A percentile compares a stretch with the other conserved stretches of the same genome.
phyloP scores from a whole-genome alignment of 495 filamentous ascomycete genomes.

The Gamarada debralockiae region DNA sequence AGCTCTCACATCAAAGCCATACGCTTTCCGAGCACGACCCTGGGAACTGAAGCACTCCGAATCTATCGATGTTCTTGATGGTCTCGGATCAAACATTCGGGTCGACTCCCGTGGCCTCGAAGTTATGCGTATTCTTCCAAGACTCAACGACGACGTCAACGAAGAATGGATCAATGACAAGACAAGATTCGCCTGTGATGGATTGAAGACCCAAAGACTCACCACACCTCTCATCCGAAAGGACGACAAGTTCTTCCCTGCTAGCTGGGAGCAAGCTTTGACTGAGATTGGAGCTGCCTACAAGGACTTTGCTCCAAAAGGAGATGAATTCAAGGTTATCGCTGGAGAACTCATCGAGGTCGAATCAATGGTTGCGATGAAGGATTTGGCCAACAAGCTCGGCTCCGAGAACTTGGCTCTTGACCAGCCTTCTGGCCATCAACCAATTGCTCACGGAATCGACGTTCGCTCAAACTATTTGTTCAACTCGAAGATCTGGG shows the following conservation, averaged over 20 bases:
- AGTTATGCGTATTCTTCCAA: slow-evolving; percentile 89
- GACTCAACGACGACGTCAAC: slow-evolving; percentile 95
- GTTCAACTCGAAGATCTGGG: slow-evolving; percentile 92
- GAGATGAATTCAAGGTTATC: slow-evolving; percentile 92
- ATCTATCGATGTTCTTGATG: slow-evolving; percentile 91
- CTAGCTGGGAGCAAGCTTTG: slow-evolving; percentile 90
- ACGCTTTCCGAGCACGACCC: slow-evolving; percentile 92
- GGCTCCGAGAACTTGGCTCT: slow-evolving; percentile 93
- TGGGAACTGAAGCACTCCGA: slow-evolving; percentile 95
- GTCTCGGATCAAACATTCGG: slow-evolving; percentile 87
- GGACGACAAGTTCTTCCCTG: slow-evolving; percentile 83
- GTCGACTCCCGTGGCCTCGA: slow-evolving; percentile 91
- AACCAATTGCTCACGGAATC: slow-evolving; percentile 86
- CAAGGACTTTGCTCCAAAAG: slow-evolving; percentile 69
- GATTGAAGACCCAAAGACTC: slow-evolving; percentile 89
- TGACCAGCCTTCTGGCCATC: slow-evolving; percentile 79
- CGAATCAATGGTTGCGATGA: slow-evolving; percentile 92
- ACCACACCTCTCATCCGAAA: slow-evolving; percentile 88
- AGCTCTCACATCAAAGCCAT: slow-evolving; percentile 93
- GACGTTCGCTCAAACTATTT: slow-evolving; percentile 92
- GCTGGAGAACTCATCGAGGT: slow-evolving; percentile 87
- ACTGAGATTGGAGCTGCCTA: slow-evolving; percentile 77
- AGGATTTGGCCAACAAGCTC: slow-evolving; percentile 92
- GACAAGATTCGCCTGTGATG: slow-evolving; percentile 93
- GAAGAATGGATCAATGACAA: slow-evolving; percentile 99